Percentiles rank a stretch among this genome's conserved stretches.
Conservation (phyloP, 169 alveolate genomes). For the Eimeria praecox region DNA sequence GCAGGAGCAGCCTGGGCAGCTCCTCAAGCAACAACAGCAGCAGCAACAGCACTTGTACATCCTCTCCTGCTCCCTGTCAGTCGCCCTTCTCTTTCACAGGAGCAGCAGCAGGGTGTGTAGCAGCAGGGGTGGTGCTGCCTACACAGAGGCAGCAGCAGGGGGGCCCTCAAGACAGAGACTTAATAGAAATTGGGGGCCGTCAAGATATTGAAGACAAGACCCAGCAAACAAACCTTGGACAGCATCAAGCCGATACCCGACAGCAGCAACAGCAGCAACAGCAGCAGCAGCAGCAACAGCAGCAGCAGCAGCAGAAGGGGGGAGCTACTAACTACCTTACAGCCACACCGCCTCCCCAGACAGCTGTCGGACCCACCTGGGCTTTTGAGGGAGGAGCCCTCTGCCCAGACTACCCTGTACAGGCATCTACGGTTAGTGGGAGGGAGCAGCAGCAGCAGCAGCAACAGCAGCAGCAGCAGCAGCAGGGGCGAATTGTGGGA, state of each 20-base stretch:
- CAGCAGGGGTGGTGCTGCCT: not conserved
- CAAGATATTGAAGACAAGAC: slow-evolving; percentile 1
- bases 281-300: slow-evolving; percentile 39
- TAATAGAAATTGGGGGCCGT: not conserved
- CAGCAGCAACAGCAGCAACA: slow-evolving; percentile 50
- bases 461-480: slow-evolving; percentile 67
- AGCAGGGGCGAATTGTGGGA: slow-evolving; percentile 62
- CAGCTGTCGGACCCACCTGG: slow-evolving; percentile 54
- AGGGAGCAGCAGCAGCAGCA: slow-evolving; percentile 71
- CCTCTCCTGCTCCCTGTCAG: slow-evolving; percentile 70
- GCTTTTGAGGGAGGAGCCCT: slow-evolving; percentile 35
- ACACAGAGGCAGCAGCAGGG: not conserved
- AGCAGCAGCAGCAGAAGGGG: slow-evolving; percentile 54
- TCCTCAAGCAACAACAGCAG: slow-evolving; percentile 41
- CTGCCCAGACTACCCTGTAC: slow-evolving; percentile 57
- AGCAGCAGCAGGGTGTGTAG: not conserved
- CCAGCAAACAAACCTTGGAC: not conserved
- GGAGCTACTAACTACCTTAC: not conserved
- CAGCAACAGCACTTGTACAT: slow-evolving; percentile 74
- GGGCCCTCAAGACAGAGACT: not conserved
- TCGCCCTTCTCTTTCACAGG: slow-evolving; percentile 51
- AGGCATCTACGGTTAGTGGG: not conserved
- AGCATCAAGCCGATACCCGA: slow-evolving; percentile 6
- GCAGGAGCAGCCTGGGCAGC: slow-evolving; percentile 63
- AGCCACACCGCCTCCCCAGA: not conserved